Base-by-base conservation (phyloP, 177 flowering plant genomes). In the Tripterygium wilfordii region DNA sequence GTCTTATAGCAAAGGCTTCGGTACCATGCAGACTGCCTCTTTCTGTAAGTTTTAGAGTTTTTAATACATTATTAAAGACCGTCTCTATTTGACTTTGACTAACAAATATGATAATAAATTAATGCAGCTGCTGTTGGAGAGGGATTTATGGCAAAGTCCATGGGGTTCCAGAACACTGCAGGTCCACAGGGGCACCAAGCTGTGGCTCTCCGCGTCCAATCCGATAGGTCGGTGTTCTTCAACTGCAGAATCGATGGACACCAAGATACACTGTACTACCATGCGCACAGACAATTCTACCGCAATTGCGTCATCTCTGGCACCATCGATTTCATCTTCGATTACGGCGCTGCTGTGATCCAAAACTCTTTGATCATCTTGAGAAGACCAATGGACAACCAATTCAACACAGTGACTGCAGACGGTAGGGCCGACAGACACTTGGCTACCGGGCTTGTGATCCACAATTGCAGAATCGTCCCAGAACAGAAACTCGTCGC, bases 291-390 rank as follows among this genome's bases (percentile, higher is more conserved):
- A 2, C 80, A 80, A 25, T 80, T 80, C 69, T 80, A 68, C 72
- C 63, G 68, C 17, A 56, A 74, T 51, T 77, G 85, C 48, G 60
- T 62, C 49, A 67, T 80, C 42, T 60, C 78, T 3, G 85, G 85
- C 38, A 80, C 82, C 9, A 50, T 70, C 0, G 83, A 80, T 42
- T 75, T 72, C 75, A 77, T 80, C 56, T 75, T 70, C 42, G 86
- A 83, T 9, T 68, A 72, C 57, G 46, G 73, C 9, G 5, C 64
- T 2, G 33, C 63, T 0, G 22, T 77, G 3, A 61, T 80, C 64
- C 83, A 80, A 37, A 67, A 72, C 71, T 70, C 64, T 4, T 14
- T 42, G 45, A 70, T 80, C 58, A 58, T 77, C 19, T 72, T 49
- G 10, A 53, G 77, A 49, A 65, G 43, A 41, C 80, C 78, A 0